Evolutionary conservation across 78 protist genomes (phyloP), one percentile per base, ranked within the genome.

Genomic region (Dictyostelium purpureum): DNA sequence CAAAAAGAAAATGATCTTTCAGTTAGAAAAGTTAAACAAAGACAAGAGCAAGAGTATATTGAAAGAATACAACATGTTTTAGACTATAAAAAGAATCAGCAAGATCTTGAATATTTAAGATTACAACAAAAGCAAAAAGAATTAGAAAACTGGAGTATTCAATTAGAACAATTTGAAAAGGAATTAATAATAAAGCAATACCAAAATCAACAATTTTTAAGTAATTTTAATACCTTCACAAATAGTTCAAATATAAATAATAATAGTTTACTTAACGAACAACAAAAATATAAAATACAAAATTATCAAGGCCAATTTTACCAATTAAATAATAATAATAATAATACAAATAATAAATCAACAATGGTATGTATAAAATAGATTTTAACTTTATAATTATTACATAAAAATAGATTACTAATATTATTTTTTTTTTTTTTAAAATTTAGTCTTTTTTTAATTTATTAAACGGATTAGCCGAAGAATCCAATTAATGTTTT

Each of bases 41-140:
- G 38, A 19, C 80, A 85, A 38, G 91, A 85, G 21, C 51, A 66
- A 31, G 79, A 73, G 9, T 12, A 38, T 10, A 63, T 85, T 33
- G 63, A 70, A 19, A 76, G 91, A 42, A 71, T 40, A n/a, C 91
- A 85, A 73, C 91, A 73, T 42, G 40, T 85, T 26, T 14, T 85
- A 2, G 91, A 85, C 33, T 73, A 73, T 42, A 78, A 85, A 73
- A 85, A 85, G 78, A 21, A n/a, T 28, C 91, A 85, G 61, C 91
- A 85, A 59, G 61, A 59, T 26, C 2, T 66, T 10, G 91, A 85
- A 45, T 52, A 42, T 65, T 14, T 43, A 38, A 71, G 74, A 66
- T 52, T 85, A 37, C 66, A 66, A 77, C 61, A 73, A 47, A 38
- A 59, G 47, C 79, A 85, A 42, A 71, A 59, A 26, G 91, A 85